These are phyloP conservation scores for Hypoxylon sp. DNA, from an alignment of 2,329 filamentous ascomycete genomes.

Conservation along the genomic window DNA sequence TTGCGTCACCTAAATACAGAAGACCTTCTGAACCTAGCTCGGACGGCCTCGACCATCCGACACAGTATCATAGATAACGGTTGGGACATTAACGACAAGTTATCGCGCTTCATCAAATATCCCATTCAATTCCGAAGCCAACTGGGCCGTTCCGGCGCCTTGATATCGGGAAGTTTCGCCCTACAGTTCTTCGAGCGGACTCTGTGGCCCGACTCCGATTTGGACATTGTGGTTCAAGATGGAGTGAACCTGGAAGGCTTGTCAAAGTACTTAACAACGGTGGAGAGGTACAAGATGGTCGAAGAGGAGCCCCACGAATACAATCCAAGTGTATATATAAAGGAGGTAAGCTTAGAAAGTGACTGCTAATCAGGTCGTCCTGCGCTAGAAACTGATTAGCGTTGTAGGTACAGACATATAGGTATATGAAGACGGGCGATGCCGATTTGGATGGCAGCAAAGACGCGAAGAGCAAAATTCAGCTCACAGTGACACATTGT, in stretches of 20 bases:
- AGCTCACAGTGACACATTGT: not conserved
- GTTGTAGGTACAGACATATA: not conserved
- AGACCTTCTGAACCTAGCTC: not conserved
- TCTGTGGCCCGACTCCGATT: not conserved
- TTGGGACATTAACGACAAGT: conserved; percentile 2
- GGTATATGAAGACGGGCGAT: not conserved
- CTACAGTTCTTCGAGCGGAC: conserved; percentile 4
- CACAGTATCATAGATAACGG: not conserved
- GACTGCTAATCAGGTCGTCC: not conserved
- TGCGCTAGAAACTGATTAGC: not conserved
- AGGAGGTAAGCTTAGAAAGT: not conserved
- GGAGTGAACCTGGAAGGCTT: not conserved
- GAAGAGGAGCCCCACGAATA: not conserved
- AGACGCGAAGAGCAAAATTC: not conserved
- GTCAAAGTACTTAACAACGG: not conserved
- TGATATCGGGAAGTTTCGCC: conserved; percentile 1
- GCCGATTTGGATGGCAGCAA: not conserved
- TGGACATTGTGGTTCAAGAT: conserved; percentile 2
- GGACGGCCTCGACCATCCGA: not conserved
- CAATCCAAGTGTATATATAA: not conserved
- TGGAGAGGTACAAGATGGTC: conserved; percentile 7
- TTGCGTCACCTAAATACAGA: not conserved
- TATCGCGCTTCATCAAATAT: not conserved
- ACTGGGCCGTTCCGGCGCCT: not conserved
- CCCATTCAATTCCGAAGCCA: conserved; percentile 4